Conservation (phyloP, 2,329 filamentous ascomycete species). For the Ustilaginoidea virens region DNA sequence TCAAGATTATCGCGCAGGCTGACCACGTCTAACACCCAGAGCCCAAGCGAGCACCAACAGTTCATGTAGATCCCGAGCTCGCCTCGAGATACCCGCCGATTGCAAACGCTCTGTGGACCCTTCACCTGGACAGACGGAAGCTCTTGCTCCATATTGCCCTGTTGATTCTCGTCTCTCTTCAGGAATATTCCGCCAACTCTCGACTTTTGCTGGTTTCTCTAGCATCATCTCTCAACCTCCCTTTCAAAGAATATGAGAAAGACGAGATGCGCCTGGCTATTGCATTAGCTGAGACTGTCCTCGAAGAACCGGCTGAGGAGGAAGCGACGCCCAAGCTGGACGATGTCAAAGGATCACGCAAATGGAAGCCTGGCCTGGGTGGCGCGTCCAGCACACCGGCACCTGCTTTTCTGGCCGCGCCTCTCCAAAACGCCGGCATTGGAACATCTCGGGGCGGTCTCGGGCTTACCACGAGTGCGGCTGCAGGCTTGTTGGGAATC, state of each 20-base stretch:
- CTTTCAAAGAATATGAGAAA: conserved; percentile 45
- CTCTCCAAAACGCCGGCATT: conserved; percentile 63
- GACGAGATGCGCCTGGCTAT: conserved; percentile 64
- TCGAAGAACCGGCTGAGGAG: conserved; percentile 21
- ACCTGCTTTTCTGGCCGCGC: conserved; percentile 53
- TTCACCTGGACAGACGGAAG: conserved; percentile 45
- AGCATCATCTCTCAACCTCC: conserved; percentile 55
- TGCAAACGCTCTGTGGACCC: conserved; percentile 41
- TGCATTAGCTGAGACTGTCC: conserved; percentile 60
- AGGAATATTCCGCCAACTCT: conserved; percentile 63
- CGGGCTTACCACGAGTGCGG: conserved; percentile 57
- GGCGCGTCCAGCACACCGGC: conserved; percentile 27
- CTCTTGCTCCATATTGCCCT: conserved; percentile 59
- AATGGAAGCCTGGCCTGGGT: conserved; percentile 52
- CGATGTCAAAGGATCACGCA: conserved; percentile 46
- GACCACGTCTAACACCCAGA: conserved; percentile 13
- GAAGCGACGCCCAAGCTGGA: conserved; percentile 27
- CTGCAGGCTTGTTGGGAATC: conserved; percentile 64
- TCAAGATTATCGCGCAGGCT: too few species aligned
- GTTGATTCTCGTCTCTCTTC: conserved; percentile 57
- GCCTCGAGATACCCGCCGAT: conserved; percentile 40
- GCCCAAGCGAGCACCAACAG: conserved; percentile 24
- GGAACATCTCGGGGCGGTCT: conserved; percentile 65
- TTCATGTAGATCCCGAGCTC: conserved; percentile 30
- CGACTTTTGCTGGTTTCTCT: conserved; percentile 56